Evolutionary conservation across 495 filamentous ascomycete genomes (phyloP).

Genomic region (Talaromyces wortmannii): DNA sequence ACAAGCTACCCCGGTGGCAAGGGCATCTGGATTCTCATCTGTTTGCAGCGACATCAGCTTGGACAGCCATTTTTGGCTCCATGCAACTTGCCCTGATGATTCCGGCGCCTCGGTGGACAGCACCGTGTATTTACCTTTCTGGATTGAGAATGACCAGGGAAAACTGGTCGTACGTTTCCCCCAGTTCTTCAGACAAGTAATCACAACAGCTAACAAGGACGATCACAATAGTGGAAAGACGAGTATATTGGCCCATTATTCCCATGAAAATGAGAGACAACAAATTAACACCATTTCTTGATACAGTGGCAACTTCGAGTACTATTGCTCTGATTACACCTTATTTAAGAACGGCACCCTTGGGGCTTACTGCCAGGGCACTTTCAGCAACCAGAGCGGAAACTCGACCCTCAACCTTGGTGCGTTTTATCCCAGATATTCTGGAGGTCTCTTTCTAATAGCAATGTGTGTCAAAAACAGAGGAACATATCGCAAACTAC

Average conservation of each 20-base stretch:
- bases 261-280: background rate
- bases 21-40: background rate
- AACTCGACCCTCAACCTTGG: background rate
- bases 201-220: background rate
- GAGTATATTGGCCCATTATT: background rate
- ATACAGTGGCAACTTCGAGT: background rate
- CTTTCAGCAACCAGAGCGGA: background rate
- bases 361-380: background rate
- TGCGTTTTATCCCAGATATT: background rate
- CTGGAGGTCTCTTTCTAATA: background rate
- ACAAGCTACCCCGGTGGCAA: background rate
- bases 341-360: background rate
- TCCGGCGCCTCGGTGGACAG: background rate
- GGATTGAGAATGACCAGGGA: background rate
- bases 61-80: background rate
- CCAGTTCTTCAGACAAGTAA: background rate
- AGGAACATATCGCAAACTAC: slow-evolving; percentile 2
- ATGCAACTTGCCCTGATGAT: background rate
- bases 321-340: background rate
- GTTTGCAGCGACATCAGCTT: background rate
- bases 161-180: background rate
- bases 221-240: background rate
- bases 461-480: background rate
- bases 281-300: background rate
- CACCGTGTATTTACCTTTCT: background rate